Percentiles rank a stretch among this genome's conserved stretches.
These are phyloP conservation scores for Anthostomella pinea DNA, from an alignment of 2,329 filamentous ascomycete genomes.

Conservation along the genomic window DNA sequence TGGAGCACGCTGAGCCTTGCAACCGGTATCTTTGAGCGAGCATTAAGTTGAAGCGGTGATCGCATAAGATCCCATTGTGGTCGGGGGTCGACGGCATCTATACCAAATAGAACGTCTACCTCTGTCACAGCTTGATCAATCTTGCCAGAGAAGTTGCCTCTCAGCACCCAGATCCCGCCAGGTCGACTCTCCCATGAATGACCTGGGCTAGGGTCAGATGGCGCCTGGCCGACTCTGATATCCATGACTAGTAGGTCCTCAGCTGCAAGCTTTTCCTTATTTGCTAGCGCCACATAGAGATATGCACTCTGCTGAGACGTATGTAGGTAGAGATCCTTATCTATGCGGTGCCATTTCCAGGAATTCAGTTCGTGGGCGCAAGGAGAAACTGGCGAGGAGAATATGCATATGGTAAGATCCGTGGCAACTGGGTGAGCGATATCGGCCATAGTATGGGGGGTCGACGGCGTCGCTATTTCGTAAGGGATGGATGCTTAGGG, in stretches of 20 bases:
- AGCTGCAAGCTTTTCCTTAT: constrained; percentile 60
- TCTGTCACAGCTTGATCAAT: constrained; percentile 52
- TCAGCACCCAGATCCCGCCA: constrained; percentile 64
- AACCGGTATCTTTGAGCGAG: constrained; percentile 31
- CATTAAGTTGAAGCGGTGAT: constrained; percentile 34
- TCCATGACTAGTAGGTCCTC: constrained; percentile 62
- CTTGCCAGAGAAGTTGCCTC: constrained; percentile 41
- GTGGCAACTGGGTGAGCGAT: too few relatives aligned
- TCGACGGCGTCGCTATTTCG: too few relatives aligned
- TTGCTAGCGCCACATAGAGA: constrained; percentile 61
- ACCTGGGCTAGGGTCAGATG: too few relatives aligned
- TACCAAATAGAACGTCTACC: constrained; percentile 66
- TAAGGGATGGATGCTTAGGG: too few relatives aligned
- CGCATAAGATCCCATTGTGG: constrained; percentile 33
- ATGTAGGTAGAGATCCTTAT: constrained; percentile 68
- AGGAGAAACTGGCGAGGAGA: too few relatives aligned
- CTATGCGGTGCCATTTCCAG: constrained; percentile 63
- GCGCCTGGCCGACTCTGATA: constrained; percentile 56
- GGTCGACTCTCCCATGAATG: constrained; percentile 59
- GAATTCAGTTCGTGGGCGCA: too few relatives aligned
- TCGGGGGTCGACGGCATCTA: constrained; percentile 32
- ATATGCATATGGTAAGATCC: too few relatives aligned
- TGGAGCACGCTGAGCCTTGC: constrained; percentile 35
- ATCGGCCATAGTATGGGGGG: too few relatives aligned
- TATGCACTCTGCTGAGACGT: constrained; percentile 59